A percentile compares a stretch with the other conserved stretches of the same genome.
Evolutionary conservation across 2,329 filamentous ascomycete species (phyloP).

Genomic region (Hypomyces rosellus): DNA sequence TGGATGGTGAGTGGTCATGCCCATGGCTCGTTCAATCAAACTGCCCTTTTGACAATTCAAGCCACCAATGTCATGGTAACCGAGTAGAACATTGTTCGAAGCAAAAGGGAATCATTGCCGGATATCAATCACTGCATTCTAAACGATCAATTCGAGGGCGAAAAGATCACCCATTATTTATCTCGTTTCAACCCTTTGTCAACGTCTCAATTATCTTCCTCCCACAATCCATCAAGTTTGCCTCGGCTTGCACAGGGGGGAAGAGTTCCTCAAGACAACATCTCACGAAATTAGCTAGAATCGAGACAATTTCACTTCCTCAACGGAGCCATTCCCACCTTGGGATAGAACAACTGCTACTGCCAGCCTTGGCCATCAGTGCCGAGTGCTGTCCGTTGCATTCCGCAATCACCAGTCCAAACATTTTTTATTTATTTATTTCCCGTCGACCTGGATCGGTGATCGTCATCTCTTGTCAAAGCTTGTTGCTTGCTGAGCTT

Average conservation of each 20-base stretch:
- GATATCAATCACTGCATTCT: not conserved
- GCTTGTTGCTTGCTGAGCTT: slow-evolving; percentile 1
- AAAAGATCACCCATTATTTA: too few relatives aligned
- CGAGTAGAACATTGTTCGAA: slow-evolving; percentile 1
- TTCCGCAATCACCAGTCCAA: not conserved
- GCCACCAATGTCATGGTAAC: not conserved
- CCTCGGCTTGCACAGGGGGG: too few relatives aligned
- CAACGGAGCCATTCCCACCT: too few relatives aligned
- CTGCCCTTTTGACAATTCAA: slow-evolving; percentile 1
- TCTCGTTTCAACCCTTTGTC: too few relatives aligned
- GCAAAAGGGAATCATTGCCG: not conserved
- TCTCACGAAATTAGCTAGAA: too few relatives aligned
- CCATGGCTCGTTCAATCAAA: slow-evolving; percentile 4
- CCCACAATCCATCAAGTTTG: too few relatives aligned
- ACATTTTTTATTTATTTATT: slow-evolving; percentile 7
- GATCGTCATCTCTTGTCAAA: slow-evolving; percentile 11
- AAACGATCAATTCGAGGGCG: not conserved
- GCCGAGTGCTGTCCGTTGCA: slow-evolving; percentile 3
- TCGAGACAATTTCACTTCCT: too few relatives aligned
- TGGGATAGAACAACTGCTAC: too few relatives aligned
- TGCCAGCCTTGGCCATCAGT: too few relatives aligned
- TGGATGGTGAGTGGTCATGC: too few relatives aligned
- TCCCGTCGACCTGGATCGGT: slow-evolving; percentile 5
- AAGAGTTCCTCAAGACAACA: too few relatives aligned
- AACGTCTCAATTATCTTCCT: too few relatives aligned